A percentile compares a stretch with the other conserved stretches of the same genome.
Conservation (phyloP, 345 rosid genomes). For the Lepidium sativum region DNA sequence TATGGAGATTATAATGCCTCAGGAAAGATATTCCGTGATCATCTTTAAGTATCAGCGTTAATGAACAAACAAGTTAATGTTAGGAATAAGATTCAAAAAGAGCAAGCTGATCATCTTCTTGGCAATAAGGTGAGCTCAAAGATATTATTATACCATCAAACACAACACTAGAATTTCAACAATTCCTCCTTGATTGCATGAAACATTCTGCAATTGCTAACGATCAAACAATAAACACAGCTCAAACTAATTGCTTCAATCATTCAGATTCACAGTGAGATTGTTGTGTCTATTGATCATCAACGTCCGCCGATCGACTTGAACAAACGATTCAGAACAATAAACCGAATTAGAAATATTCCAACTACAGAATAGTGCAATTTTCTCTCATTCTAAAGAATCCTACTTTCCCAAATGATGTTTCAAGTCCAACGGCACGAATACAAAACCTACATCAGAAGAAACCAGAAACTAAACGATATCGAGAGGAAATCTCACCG, state of each 20-base stretch:
- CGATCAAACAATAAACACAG: neutral
- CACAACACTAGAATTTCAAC: neutral
- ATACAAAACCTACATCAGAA: neutral
- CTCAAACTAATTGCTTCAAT: neutral
- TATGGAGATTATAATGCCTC: neutral
- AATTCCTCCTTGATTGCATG: neutral
- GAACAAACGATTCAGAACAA: neutral
- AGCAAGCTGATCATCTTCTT: neutral
- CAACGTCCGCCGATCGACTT: neutral
- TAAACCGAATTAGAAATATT: neutral
- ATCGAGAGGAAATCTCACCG: constrained; percentile 30
- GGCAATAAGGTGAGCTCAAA: neutral
- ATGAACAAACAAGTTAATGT: neutral
- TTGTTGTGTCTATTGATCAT: neutral
- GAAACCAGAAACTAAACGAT: neutral
- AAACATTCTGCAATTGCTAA: neutral
- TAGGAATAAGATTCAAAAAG: neutral
- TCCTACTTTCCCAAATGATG: neutral
- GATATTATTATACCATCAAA: neutral
- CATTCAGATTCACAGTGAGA: neutral
- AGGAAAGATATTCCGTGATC: neutral
- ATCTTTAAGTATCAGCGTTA: neutral
- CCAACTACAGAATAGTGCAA: neutral
- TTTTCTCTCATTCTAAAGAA: neutral
- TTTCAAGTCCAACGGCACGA: neutral